Conservation (phyloP, 768 basidiomycete genomes). For the Lentinula detonsa region DNA sequence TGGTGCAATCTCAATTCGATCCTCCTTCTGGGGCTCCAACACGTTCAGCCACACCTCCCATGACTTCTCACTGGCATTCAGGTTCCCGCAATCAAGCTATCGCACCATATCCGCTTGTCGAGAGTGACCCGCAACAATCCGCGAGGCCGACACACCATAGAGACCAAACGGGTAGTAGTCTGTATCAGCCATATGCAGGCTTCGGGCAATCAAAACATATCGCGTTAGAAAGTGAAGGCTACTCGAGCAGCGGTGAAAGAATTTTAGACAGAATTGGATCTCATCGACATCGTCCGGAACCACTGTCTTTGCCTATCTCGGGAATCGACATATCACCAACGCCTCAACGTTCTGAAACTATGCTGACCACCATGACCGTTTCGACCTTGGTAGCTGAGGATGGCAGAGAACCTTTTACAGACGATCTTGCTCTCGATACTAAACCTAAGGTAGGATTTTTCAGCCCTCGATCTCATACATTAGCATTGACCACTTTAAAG, state of each 20-base stretch:
- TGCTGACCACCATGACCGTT: not conserved
- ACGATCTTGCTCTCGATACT: not conserved
- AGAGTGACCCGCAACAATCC: not conserved
- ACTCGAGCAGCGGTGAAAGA: not conserved
- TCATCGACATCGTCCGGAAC: not conserved
- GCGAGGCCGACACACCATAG: not conserved
- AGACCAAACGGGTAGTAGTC: not conserved
- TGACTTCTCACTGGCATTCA: not conserved
- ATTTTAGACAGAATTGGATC: not conserved
- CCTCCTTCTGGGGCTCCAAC: not conserved
- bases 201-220: not conserved
- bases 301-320: not conserved
- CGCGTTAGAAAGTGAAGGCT: not conserved
- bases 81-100: not conserved
- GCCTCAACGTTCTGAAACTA: constrained; percentile 1
- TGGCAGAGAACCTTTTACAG: not conserved
- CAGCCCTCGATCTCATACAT: too few species aligned
- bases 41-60: not conserved
- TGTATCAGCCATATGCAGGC: constrained; percentile 1
- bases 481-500: not conserved
- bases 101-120: not conserved
- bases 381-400: constrained; percentile 7
- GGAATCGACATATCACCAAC: not conserved
- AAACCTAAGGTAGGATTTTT: not conserved
- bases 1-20: constrained; percentile 23